Conservation (phyloP, 768 basidiomycete genomes). For the Exidia glandulosa region DNA sequence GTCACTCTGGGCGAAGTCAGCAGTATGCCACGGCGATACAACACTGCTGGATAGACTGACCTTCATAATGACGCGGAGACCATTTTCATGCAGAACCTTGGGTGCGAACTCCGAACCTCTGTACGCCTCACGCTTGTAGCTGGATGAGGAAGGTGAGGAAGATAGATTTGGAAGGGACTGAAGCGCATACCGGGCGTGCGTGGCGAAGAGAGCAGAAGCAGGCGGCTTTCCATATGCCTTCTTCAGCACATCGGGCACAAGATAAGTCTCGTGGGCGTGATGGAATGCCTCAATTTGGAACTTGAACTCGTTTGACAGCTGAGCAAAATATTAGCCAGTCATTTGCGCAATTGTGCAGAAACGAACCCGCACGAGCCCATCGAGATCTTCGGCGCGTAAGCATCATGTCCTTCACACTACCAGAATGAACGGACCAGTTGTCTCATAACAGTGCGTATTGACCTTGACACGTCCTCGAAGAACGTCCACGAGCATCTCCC, state of each 20-base stretch:
- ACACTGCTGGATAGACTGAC: slow-evolving; percentile 18
- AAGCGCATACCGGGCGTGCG: slow-evolving; percentile 39
- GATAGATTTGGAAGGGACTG: neutral
- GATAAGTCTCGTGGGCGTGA: slow-evolving; percentile 81
- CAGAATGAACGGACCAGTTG: too few species aligned
- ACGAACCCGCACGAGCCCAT: too few species aligned
- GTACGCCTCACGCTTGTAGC: slow-evolving; percentile 66
- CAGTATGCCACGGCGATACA: neutral
- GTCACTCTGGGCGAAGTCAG: neutral
- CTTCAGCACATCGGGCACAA: slow-evolving; percentile 77
- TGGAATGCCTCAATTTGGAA: slow-evolving; percentile 76
- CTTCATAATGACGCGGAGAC: slow-evolving; percentile 67
- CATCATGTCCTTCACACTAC: too few species aligned
- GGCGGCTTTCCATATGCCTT: slow-evolving; percentile 61
- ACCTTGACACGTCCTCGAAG: slow-evolving; percentile 82
- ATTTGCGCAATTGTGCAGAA: too few species aligned
- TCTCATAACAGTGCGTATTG: slow-evolving; percentile 52
- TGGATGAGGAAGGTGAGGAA: neutral
- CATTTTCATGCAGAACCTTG: slow-evolving; percentile 56
- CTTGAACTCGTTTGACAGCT: slow-evolving; percentile 86
- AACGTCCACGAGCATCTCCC: slow-evolving; percentile 74
- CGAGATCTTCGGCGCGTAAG: too few species aligned
- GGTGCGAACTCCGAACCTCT: slow-evolving; percentile 73
- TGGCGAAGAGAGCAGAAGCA: slow-evolving; percentile 71
- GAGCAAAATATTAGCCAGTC: too few species aligned